phyloP scores from a whole-genome alignment of 1,139 yeast genomes.

The Sugiyamaella castrensis region DNA sequence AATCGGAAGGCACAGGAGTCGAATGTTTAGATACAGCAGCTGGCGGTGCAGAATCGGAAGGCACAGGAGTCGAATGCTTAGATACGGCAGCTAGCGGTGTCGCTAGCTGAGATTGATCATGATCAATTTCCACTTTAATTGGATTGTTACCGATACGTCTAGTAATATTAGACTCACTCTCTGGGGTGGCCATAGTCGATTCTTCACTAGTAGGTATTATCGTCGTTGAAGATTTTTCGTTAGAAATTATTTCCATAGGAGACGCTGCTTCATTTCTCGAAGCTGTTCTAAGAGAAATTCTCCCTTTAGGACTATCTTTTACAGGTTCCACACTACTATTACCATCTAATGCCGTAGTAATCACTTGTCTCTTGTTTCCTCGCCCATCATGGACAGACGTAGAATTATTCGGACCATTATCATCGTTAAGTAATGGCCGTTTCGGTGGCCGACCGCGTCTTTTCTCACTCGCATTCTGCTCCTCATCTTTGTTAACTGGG shows the following conservation, averaged over 20 bases:
- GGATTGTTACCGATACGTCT: not conserved
- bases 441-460: slow-evolving; percentile 14
- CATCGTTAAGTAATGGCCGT: too few relatives aligned
- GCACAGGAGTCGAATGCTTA: slow-evolving; percentile 2
- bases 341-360: too few relatives aligned
- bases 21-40: too few relatives aligned
- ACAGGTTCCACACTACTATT: too few relatives aligned
- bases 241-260: not conserved
- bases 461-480: not conserved
- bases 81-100: not conserved
- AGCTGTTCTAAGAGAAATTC: not conserved
- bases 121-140: slow-evolving; percentile 1
- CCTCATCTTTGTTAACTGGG: not conserved
- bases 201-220: not conserved
- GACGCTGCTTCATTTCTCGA: not conserved
- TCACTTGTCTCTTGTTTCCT: not conserved
- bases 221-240: too few relatives aligned
- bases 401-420: not conserved
- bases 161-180: not conserved
- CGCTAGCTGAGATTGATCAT: not conserved
- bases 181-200: not conserved
- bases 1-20: too few relatives aligned
- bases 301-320: not conserved
- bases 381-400: too few relatives aligned
- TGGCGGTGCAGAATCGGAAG: too few relatives aligned